Conservation (phyloP, 495 filamentous ascomycete species). For the Hypomontagnella submonticulosa region DNA sequence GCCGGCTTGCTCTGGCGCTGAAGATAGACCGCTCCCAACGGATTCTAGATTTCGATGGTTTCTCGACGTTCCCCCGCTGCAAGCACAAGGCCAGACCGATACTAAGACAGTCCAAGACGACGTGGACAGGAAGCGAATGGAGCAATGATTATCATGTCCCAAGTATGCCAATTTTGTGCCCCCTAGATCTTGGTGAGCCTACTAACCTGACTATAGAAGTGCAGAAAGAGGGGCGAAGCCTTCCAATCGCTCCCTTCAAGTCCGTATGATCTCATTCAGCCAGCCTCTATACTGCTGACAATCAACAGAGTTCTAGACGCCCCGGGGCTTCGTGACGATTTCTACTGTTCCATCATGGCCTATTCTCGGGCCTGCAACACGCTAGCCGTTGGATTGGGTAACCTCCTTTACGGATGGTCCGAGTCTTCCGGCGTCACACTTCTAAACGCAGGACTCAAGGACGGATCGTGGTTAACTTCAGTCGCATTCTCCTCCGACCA, state of each 20-base stretch:
- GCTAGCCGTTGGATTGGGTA: conserved; percentile 84
- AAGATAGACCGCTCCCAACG: conserved; percentile 77
- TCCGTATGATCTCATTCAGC: conserved; percentile 51
- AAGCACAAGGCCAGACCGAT: conserved; percentile 26
- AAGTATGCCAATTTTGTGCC: conserved; percentile 57
- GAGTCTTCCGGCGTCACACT: conserved; percentile 66
- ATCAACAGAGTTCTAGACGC: conserved; percentile 78
- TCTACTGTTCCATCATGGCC: conserved; percentile 91
- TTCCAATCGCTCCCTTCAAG: conserved; percentile 83
- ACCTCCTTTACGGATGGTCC: conserved; percentile 89
- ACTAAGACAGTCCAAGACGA: conserved; percentile 41
- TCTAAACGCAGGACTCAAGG: conserved; percentile 53
- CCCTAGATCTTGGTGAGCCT: background rate
- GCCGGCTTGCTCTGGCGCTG: conserved; percentile 82
- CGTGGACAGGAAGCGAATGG: conserved; percentile 72
- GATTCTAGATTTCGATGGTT: conserved; percentile 64
- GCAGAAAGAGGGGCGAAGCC: conserved; percentile 46
- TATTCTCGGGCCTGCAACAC: conserved; percentile 79
- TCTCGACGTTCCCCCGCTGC: conserved; percentile 46
- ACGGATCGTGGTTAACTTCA: conserved; percentile 72
- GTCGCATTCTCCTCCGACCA: conserved; percentile 86
- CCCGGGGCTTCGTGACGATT: conserved; percentile 88
- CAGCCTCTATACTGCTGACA: conserved; percentile 12
- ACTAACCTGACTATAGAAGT: conserved; percentile 21
- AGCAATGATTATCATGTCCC: conserved; percentile 58